phyloP scores from a whole-genome alignment of 768 basidiomycete species.

The Mycena floridula region DNA sequence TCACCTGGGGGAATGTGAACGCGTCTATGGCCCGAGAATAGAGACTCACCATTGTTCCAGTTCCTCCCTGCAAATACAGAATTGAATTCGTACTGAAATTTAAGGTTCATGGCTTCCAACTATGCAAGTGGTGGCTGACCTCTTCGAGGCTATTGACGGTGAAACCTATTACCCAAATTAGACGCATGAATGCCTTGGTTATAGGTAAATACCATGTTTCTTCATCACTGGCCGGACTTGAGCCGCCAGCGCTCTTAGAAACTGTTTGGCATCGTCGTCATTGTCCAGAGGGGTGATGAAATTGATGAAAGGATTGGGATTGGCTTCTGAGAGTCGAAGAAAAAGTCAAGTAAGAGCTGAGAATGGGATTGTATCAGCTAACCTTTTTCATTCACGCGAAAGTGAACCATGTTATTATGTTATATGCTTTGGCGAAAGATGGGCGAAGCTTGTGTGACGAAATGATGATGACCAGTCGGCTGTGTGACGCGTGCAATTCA shows the following conservation, averaged over 20 bases:
- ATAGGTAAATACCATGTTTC: constrained; percentile 33
- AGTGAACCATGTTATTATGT: constrained; percentile 54
- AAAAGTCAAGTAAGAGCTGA: too few species aligned
- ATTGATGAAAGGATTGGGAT: constrained; percentile 74
- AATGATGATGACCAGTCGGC: too few species aligned
- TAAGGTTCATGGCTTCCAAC: constrained; percentile 2
- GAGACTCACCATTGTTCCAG: constrained; percentile 85
- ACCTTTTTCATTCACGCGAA: constrained; percentile 69
- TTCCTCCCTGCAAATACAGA: constrained; percentile 75
- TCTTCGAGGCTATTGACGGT: constrained; percentile 77
- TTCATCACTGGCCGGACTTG: constrained; percentile 86
- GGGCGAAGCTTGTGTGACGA: too few species aligned
- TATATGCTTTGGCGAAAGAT: background rate
- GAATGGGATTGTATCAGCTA: too few species aligned
- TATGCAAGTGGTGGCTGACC: constrained; percentile 28
- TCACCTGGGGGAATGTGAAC: too few species aligned
- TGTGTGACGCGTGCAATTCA: too few species aligned
- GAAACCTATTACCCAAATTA: constrained; percentile 31
- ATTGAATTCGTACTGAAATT: constrained; percentile 68
- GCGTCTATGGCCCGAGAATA: too few species aligned
- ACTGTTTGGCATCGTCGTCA: constrained; percentile 61
- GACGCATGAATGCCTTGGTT: background rate
- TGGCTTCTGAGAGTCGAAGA: constrained; percentile 51
- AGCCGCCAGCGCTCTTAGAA: constrained; percentile 73
- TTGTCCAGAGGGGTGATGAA: constrained; percentile 61